Evolutionary conservation across 192 early-diverging fungal genomes (phyloP).

Genomic region (Backusella macrospora): DNA sequence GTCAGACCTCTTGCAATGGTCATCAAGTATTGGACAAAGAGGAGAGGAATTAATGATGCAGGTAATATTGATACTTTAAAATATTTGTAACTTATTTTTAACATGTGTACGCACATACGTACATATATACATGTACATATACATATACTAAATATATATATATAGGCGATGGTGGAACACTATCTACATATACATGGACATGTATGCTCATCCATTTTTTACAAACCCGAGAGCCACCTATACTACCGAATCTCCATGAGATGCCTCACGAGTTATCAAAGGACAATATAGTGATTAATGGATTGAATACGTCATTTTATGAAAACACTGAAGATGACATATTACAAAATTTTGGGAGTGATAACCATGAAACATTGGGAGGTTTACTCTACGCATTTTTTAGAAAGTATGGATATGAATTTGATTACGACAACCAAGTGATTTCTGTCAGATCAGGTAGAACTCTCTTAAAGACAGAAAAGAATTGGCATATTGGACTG

Average conservation of each 20-base stretch:
- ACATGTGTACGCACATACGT: neutral
- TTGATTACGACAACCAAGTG: constrained; percentile 79
- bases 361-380: constrained; percentile 78
- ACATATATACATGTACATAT: neutral
- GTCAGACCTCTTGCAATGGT: constrained; percentile 88
- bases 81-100: neutral
- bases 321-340: constrained; percentile 50
- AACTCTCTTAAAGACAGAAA: constrained; percentile 68
- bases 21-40: constrained; percentile 90
- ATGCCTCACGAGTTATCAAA: constrained; percentile 47
- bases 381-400: constrained; percentile 88
- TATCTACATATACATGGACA: constrained; percentile 95
- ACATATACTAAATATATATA: neutral
- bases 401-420: constrained; percentile 76
- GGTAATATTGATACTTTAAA: constrained; percentile 46
- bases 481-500: constrained; percentile 73
- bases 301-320: constrained; percentile 62
- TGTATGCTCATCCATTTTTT: constrained; percentile 91
- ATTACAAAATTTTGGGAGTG: constrained; percentile 64
- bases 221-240: constrained; percentile 86
- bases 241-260: constrained; percentile 84
- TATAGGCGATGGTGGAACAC: constrained; percentile 87
- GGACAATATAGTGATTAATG: constrained; percentile 48
- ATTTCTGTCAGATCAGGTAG: constrained; percentile 81
- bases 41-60: constrained; percentile 84